These are phyloP conservation scores for Rhododendron williamsianum DNA, from an alignment of 148 eudicot species.

Conservation along the genomic window DNA sequence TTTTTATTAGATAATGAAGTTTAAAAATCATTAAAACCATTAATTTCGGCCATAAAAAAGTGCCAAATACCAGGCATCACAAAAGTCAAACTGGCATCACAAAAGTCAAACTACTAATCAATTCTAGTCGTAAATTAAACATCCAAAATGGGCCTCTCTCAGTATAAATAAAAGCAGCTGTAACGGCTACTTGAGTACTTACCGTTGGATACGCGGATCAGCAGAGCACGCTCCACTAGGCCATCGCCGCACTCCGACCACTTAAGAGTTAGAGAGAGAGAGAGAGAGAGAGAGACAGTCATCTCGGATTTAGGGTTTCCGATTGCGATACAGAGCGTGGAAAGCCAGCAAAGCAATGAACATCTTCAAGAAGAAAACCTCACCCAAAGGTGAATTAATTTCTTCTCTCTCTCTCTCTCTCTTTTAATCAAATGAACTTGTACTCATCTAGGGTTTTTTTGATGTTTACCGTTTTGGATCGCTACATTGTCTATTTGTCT, in stretches of 20 bases:
- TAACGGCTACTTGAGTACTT: conserved; percentile 19
- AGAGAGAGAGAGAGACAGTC: neutral
- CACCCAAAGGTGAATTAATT: conserved; percentile 50
- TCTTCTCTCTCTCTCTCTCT: neutral
- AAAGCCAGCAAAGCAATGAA: conserved; percentile 13
- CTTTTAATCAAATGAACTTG: neutral
- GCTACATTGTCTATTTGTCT: neutral
- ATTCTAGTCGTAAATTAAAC: neutral
- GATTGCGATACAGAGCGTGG: neutral
- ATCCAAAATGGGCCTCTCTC: neutral
- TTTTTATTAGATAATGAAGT: too few species aligned
- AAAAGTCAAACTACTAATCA: neutral
- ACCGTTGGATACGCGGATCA: conserved; percentile 4
- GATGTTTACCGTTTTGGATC: neutral
- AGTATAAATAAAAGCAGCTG: neutral
- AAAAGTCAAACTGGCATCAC: neutral
- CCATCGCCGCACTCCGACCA: neutral
- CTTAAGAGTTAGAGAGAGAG: neutral
- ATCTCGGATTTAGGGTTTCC: neutral
- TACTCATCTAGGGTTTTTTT: neutral
- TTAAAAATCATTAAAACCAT: too few species aligned
- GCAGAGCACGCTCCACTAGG: conserved; percentile 13
- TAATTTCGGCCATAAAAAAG: neutral
- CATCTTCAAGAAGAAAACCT: conserved; percentile 65
- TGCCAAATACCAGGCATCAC: neutral